phyloP scores from a whole-genome alignment of 257 asterid species.

The Mentha longifolia region DNA sequence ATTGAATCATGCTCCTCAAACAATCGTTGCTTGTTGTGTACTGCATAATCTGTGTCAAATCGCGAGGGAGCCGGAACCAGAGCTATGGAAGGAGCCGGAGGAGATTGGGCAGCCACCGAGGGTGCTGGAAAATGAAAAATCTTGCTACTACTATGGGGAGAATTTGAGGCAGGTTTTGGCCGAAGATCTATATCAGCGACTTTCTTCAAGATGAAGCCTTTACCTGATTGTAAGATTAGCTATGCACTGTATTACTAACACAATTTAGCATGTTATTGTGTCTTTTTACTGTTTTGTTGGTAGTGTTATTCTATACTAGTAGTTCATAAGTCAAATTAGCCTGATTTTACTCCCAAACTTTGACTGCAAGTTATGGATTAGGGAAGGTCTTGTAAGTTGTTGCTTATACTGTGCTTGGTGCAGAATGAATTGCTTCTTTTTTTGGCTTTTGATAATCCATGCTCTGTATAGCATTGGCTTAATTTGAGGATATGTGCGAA shows the following conservation, averaged over 20 bases:
- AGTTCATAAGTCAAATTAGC: constrained; percentile 20
- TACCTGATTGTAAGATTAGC: constrained; percentile 31
- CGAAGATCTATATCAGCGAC: constrained; percentile 84
- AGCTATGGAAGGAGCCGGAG: constrained; percentile 93
- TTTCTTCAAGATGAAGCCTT: constrained; percentile 69
- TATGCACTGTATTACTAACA: constrained; percentile 37
- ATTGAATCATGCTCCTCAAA: constrained; percentile 87
- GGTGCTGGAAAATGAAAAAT: constrained; percentile 82
- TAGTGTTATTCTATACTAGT: constrained; percentile 2
- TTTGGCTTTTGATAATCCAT: background rate
- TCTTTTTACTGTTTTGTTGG: constrained; percentile 26
- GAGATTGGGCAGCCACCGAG: constrained; percentile 84
- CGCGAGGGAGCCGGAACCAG: constrained; percentile 98
- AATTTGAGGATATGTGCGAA: background rate
- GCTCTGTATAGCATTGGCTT: background rate
- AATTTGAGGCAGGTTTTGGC: constrained; percentile 83
- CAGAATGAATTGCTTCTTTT: constrained; percentile 10
- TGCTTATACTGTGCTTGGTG: constrained; percentile 10
- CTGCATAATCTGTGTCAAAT: constrained; percentile 95
- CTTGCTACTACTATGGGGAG: constrained; percentile 75
- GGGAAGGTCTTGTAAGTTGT: constrained; percentile 9
- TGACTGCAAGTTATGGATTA: constrained; percentile 23
- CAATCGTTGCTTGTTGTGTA: constrained; percentile 94
- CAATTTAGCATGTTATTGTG: constrained; percentile 22
- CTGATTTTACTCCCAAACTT: constrained; percentile 27